These are phyloP conservation scores for Syzygium malaccense DNA, from an alignment of 441 rosid genomes.

Conservation along the genomic window DNA sequence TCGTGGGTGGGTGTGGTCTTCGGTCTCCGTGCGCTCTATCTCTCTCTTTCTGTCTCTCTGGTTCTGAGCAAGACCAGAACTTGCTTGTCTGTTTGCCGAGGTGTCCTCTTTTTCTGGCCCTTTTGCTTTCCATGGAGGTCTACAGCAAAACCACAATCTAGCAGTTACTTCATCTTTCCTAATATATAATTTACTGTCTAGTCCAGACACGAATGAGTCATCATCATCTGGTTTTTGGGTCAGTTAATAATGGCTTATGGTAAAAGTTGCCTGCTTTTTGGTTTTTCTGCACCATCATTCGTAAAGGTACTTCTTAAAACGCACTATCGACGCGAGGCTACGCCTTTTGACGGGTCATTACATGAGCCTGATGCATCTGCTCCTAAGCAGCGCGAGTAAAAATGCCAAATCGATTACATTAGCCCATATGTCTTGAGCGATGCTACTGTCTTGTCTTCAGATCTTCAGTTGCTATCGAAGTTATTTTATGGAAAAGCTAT, in stretches of 20 bases:
- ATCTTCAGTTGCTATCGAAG: not conserved
- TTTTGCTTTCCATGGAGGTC: conserved; percentile 13
- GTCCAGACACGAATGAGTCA: not conserved
- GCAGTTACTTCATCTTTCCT: not conserved
- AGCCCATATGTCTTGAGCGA: not conserved
- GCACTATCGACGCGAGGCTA: no score
- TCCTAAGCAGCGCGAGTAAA: not conserved
- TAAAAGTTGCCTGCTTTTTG: not conserved
- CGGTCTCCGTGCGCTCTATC: conserved; percentile 18
- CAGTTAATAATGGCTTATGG: not conserved
- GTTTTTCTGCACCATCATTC: not conserved
- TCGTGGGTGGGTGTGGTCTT: not conserved
- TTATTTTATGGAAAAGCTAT: not conserved
- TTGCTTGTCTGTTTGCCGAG: conserved; percentile 24
- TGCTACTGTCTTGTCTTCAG: not conserved
- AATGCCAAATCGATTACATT: not conserved
- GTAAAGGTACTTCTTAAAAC: not conserved
- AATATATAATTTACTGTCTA: not conserved
- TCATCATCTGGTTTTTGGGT: not conserved
- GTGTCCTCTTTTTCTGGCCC: not conserved
- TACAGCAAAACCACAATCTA: not conserved
- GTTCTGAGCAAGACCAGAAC: conserved; percentile 35
- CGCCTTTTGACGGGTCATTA: not conserved
- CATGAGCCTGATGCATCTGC: not conserved
- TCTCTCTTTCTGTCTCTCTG: conserved; percentile 8